A percentile compares a stretch with the other conserved stretches of the same genome.
Evolutionary conservation across 768 basidiomycete genomes (phyloP).

Genomic region (Rubroboletus satanas): DNA sequence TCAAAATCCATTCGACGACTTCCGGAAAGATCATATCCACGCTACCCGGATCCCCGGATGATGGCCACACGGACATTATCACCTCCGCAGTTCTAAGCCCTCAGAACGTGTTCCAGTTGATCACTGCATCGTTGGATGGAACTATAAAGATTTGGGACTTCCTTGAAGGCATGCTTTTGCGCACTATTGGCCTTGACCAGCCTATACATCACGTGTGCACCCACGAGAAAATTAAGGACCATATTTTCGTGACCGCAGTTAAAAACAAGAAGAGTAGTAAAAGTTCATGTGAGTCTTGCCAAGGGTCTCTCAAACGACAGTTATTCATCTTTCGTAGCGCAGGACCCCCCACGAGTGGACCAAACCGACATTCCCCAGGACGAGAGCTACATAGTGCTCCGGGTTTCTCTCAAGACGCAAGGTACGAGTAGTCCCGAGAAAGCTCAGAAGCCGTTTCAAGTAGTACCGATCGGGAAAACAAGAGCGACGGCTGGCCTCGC

Average conservation of each 20-base stretch:
- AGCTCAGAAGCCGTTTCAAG: constrained; percentile 44
- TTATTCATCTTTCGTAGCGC: constrained; percentile 11
- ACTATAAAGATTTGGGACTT: constrained; percentile 90
- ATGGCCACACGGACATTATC: constrained; percentile 47
- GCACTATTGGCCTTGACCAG: constrained; percentile 65
- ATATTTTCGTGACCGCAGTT: constrained; percentile 66
- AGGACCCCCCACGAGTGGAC: background rate
- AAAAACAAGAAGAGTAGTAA: constrained; percentile 45
- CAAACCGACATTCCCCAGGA: constrained; percentile 31
- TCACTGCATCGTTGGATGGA: constrained; percentile 84
- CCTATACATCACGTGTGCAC: constrained; percentile 70
- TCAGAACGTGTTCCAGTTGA: constrained; percentile 82
- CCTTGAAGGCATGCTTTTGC: constrained; percentile 74
- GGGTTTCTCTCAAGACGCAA: constrained; percentile 52
- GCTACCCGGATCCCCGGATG: constrained; percentile 51
- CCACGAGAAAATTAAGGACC: constrained; percentile 64
- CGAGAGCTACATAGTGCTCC: constrained; percentile 48
- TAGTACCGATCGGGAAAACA: constrained; percentile 63
- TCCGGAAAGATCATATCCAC: constrained; percentile 82
- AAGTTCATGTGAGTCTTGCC: constrained; percentile 15
- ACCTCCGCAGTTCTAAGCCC: constrained; percentile 78
- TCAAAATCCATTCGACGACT: constrained; percentile 80
- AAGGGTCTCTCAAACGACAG: background rate
- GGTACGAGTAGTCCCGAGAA: constrained; percentile 39
- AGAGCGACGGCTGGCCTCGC: constrained; percentile 59